Base-by-base conservation (phyloP, 495 filamentous ascomycete species). In the Thozetella sp. region DNA sequence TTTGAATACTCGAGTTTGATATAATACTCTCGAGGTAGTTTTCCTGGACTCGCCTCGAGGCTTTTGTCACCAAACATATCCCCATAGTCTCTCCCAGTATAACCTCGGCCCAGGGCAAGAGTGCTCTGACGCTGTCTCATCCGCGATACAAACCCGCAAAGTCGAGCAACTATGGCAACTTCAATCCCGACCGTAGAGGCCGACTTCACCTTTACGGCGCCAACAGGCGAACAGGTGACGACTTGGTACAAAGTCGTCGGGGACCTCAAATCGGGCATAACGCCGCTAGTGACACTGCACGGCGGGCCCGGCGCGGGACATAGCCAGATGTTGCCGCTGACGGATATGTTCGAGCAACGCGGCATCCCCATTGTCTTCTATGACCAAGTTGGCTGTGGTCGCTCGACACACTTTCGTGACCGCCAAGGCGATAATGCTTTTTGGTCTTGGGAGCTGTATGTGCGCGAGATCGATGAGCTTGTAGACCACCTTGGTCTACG, bases 391-490 rank as follows among this genome's bases (percentile, higher is more conserved):
- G 80, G 81, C 19, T 78, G 73, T 57, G 82, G 79, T 17, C 23
- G 57, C 6, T 80, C 74, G 10, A 82, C 82, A 0, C 80, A 77
- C 54, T 65, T 82, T 9, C 72, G 57, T 1, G 73, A 82, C 12
- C 80, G 75, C 50, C 58, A 45, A 1, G 75, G 76, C 24, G 77
- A 83, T 52, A 64, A 65, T 17, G 53, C 51, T 0, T 83, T 84
- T 68, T 86, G 81, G 81, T 75, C 70, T 0, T 40, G 71, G 0
- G 65, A 79, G 84, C 65, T 57, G 73, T 26, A 40, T 51, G 3
- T n/a, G n/a, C n/a, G n/a, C n/a, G 82, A 86, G 63, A 74, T 84
- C 0, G 72, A 81, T 20, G 83, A 82, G 56, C 63, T 86, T n/a
- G 57, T 82, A 1, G 25, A 58, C 17, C 62, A 77, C 23, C 69